These are phyloP conservation scores for Aspergillus sp. DNA, from an alignment of 2,329 filamentous ascomycete genomes.

Conservation along the genomic window DNA sequence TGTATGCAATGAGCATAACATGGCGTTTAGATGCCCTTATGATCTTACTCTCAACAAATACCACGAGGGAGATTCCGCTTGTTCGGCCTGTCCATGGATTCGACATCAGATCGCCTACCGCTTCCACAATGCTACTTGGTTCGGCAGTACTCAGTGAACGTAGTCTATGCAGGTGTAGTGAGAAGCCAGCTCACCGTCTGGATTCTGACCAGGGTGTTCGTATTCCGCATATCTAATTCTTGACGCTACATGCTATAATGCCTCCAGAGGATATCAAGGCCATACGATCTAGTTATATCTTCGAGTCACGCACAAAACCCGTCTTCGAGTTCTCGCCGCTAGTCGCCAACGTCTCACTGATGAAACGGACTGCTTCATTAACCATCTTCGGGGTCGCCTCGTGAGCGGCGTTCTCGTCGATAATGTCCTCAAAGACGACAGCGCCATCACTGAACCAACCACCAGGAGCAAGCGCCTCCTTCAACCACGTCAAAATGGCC, in stretches of 20 bases:
- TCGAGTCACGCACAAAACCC: constrained; percentile 27
- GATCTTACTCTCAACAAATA: constrained; percentile 30
- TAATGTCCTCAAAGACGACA: constrained; percentile 47
- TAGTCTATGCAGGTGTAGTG: too few species aligned
- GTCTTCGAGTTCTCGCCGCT: constrained; percentile 11
- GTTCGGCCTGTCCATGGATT: constrained; percentile 4
- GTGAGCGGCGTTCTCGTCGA: constrained; percentile 50
- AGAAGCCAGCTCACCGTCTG: too few species aligned
- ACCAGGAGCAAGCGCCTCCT: constrained; percentile 31
- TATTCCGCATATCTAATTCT: too few species aligned
- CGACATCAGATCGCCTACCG: too few species aligned
- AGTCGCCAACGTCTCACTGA: constrained; percentile 34
- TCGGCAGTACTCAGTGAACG: too few species aligned
- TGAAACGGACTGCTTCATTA: constrained; percentile 45
- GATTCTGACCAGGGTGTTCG: too few species aligned
- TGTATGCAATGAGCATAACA: constrained; percentile 29
- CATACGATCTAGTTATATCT: too few species aligned
- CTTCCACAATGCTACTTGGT: too few species aligned
- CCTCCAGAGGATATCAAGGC: too few species aligned
- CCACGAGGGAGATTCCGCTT: constrained; percentile 22
- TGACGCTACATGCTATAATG: too few species aligned
- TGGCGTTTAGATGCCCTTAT: constrained; percentile 29
- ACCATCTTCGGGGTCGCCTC: constrained; percentile 50
- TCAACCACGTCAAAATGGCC: constrained; percentile 49
- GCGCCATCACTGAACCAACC: constrained; percentile 44